A percentile compares a stretch with the other conserved stretches of the same genome.
Evolutionary conservation across 2,329 filamentous ascomycete genomes (phyloP).

Genomic region (Chrysoporthe austroafricana): DNA sequence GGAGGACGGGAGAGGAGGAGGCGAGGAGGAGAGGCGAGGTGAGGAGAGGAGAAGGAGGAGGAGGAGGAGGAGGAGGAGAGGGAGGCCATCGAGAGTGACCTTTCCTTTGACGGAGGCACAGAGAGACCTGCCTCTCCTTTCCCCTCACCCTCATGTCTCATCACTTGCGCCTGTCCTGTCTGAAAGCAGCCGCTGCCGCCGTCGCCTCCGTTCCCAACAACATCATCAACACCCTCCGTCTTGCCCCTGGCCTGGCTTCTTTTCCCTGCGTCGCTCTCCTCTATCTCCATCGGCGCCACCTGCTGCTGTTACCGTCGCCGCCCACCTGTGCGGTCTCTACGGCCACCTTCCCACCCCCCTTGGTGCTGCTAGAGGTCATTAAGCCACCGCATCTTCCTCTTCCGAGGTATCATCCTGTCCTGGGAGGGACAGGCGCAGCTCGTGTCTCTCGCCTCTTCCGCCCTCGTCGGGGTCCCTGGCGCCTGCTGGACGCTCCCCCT

Average conservation of each 20-base stretch:
- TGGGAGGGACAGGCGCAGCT: neutral
- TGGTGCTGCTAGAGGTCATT: neutral
- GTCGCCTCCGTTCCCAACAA: constrained; percentile 1
- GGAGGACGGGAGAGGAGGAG: neutral
- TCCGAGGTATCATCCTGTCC: constrained; percentile 14
- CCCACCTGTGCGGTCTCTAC: no score
- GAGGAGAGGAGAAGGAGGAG: no score
- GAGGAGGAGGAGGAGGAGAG: neutral
- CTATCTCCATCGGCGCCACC: constrained; percentile 9
- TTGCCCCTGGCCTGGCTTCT: neutral
- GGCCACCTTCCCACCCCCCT: no score
- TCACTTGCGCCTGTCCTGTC: neutral
- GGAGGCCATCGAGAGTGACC: neutral
- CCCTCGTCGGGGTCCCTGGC: neutral
- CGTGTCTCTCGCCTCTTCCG: neutral
- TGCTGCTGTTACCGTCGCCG: no score
- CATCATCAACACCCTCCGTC: neutral
- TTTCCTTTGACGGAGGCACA: neutral
- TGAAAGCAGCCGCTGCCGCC: constrained; percentile 9
- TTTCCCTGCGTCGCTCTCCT: constrained; percentile 2
- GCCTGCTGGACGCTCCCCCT: neutral
- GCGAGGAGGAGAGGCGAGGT: no score
- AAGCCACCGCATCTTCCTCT: neutral
- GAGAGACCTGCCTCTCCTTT: neutral
- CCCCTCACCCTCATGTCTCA: neutral